Percentiles rank a stretch among this genome's conserved stretches.
phyloP scores from a whole-genome alignment of 768 basidiomycete genomes.

The Floccularia luteovirens region DNA sequence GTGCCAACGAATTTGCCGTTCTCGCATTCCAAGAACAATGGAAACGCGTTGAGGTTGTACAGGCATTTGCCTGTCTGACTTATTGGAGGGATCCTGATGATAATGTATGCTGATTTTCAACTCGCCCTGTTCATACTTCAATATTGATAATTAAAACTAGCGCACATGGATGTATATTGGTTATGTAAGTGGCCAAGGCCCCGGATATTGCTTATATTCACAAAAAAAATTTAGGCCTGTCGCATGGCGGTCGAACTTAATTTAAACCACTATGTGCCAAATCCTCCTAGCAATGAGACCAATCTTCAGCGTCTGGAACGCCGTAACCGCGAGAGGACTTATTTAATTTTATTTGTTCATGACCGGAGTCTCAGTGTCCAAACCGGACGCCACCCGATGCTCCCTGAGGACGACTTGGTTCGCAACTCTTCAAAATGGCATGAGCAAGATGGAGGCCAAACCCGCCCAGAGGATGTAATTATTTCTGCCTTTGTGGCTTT shows the following conservation, averaged over 20 bases:
- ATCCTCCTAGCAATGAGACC: constrained; percentile 51
- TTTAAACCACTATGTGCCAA: constrained; percentile 60
- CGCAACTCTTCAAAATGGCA: constrained; percentile 69
- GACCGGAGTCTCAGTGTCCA: constrained; percentile 84
- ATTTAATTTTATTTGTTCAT: constrained; percentile 80
- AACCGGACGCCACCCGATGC: constrained; percentile 84
- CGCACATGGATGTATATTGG: constrained; percentile 87
- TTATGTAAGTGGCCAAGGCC: constrained; percentile 52
- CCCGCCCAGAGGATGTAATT: constrained; percentile 76
- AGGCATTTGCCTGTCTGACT: constrained; percentile 82
- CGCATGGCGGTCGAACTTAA: constrained; percentile 85
- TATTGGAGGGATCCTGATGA: constrained; percentile 91
- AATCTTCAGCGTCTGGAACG: constrained; percentile 65
- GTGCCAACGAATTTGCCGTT: constrained; percentile 69
- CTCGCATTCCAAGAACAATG: constrained; percentile 73
- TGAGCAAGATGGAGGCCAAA: constrained; percentile 40
- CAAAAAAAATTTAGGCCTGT: constrained; percentile 47
- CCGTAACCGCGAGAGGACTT: constrained; percentile 80
- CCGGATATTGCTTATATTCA: constrained; percentile 7
- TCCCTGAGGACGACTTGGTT: constrained; percentile 78
- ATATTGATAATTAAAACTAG: constrained; percentile 24
- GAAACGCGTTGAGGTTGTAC: constrained; percentile 81
- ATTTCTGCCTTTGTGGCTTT: constrained; percentile 71
- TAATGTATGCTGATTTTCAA: constrained; percentile 37
- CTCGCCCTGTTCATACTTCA: constrained; percentile 7